Evolutionary conservation across 306 rosid species (phyloP).

Genomic region (Cicer bijugum): DNA sequence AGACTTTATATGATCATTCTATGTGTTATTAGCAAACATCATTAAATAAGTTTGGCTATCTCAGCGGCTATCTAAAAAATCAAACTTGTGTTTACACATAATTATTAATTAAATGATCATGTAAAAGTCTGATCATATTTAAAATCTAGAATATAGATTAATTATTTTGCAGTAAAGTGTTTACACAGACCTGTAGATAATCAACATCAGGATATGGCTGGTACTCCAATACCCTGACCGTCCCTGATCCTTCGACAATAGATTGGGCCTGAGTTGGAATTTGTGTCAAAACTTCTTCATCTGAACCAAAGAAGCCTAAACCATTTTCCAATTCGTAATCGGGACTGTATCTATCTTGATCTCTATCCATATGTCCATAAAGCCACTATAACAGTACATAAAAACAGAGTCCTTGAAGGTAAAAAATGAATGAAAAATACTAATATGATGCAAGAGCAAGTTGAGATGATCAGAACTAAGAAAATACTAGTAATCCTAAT

Average conservation of each 20-base stretch:
- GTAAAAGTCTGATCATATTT: conserved; percentile 2
- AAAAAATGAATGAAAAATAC: conserved; percentile 83
- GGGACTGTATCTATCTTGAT: conserved; percentile 44
- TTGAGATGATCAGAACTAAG: conserved; percentile 6
- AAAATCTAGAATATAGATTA: not conserved
- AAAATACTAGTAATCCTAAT: not conserved
- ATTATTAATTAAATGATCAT: not conserved
- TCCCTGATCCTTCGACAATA: conserved; percentile 76
- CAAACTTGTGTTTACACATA: not conserved
- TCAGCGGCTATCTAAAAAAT: not conserved
- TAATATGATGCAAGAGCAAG: conserved; percentile 41
- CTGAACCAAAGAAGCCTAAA: conserved; percentile 62
- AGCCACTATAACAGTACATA: conserved; percentile 84
- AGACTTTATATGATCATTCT: not conserved
- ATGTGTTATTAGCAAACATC: not conserved
- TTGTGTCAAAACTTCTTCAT: conserved; percentile 67
- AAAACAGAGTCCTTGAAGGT: conserved; percentile 85
- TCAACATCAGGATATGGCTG: conserved; percentile 86
- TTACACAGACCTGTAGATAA: conserved; percentile 81
- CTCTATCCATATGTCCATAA: conserved; percentile 60
- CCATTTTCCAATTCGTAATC: conserved; percentile 49
- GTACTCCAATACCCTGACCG: conserved; percentile 64
- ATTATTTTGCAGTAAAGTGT: conserved; percentile 25
- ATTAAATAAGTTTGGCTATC: conserved; percentile 13
- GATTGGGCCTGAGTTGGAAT: conserved; percentile 92